Evolutionary conservation across 495 filamentous ascomycete species (phyloP).

Genomic region (Platismatia glauca): DNA sequence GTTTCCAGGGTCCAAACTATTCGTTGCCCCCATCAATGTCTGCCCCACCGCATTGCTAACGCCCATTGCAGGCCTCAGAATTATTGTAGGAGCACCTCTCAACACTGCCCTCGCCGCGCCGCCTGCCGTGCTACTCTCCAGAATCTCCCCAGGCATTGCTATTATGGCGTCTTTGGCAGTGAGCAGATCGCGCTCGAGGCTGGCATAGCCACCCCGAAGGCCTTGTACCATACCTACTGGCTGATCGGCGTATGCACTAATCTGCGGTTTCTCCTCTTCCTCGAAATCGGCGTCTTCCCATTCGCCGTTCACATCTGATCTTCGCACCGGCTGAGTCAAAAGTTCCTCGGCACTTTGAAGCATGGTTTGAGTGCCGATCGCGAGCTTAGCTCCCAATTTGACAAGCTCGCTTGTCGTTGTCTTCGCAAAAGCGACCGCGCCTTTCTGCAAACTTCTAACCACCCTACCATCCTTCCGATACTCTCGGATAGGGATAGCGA

Average conservation of each 20-base stretch:
- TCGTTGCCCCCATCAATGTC: conserved; percentile 86
- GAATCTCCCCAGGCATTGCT: conserved; percentile 83
- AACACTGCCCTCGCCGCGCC: conserved; percentile 75
- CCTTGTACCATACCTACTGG: conserved; percentile 81
- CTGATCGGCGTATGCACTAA: conserved; percentile 88
- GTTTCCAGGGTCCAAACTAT: conserved; percentile 79
- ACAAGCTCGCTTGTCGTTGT: conserved; percentile 88
- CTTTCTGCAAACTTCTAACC: conserved; percentile 83
- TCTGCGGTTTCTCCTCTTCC: conserved; percentile 60
- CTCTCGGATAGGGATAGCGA: conserved; percentile 82
- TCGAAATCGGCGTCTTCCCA: conserved; percentile 57
- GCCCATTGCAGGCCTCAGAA: conserved; percentile 83
- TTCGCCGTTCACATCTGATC: conserved; percentile 30
- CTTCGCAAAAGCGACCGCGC: conserved; percentile 77
- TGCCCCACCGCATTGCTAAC: conserved; percentile 83
- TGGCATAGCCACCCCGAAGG: conserved; percentile 67
- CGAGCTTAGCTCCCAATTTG: conserved; percentile 87
- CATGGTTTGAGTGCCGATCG: conserved; percentile 86
- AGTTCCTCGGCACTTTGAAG: conserved; percentile 81
- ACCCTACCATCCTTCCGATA: conserved; percentile 92
- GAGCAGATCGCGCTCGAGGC: conserved; percentile 78
- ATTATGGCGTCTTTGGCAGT: conserved; percentile 82
- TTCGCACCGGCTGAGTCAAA: conserved; percentile 41
- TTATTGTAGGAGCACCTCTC: conserved; percentile 77
- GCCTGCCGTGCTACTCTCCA: conserved; percentile 75